Conservation (phyloP, 1,139 yeast genomes). For the Blastobotrys capitulatus region DNA sequence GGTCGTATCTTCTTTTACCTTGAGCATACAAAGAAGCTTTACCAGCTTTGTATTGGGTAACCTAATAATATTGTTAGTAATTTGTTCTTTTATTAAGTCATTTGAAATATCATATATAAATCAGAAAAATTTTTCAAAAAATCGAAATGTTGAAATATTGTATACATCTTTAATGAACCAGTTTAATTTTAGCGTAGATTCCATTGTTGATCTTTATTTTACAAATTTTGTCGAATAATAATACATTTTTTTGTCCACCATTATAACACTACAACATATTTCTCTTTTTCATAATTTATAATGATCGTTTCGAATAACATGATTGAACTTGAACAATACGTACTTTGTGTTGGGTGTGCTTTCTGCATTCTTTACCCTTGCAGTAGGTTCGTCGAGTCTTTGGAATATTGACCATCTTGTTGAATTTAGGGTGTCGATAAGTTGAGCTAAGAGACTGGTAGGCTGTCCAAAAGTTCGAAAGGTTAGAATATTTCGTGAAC, state of each 20-base stretch:
- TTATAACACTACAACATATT: too few species aligned
- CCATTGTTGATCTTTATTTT: too few species aligned
- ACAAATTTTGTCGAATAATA: too few species aligned
- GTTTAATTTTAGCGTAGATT: too few species aligned
- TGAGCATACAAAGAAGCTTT: slow-evolving; percentile 98
- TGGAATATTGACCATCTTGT: slow-evolving; percentile 90
- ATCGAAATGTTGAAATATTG: too few species aligned
- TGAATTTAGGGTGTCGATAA: neutral
- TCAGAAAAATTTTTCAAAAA: too few species aligned
- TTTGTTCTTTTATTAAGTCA: too few species aligned
- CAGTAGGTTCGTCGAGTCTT: slow-evolving; percentile 99
- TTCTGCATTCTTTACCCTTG: slow-evolving; percentile 98
- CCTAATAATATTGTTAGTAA: neutral
- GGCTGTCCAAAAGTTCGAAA: neutral
- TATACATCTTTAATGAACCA: too few species aligned
- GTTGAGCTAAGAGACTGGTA: neutral
- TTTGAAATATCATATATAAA: too few species aligned
- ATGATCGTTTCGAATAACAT: too few species aligned
- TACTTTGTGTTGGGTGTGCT: slow-evolving; percentile 99
- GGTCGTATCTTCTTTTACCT: slow-evolving; percentile 99
- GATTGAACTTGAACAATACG: neutral
- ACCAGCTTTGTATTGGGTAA: slow-evolving; percentile 99
- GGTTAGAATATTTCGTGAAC: neutral
- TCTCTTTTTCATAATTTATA: too few species aligned
- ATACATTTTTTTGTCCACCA: too few species aligned